Percentiles rank a stretch among this genome's conserved stretches.
phyloP scores from a whole-genome alignment of 768 basidiomycete genomes.

The Pulveroboletus sp. region DNA sequence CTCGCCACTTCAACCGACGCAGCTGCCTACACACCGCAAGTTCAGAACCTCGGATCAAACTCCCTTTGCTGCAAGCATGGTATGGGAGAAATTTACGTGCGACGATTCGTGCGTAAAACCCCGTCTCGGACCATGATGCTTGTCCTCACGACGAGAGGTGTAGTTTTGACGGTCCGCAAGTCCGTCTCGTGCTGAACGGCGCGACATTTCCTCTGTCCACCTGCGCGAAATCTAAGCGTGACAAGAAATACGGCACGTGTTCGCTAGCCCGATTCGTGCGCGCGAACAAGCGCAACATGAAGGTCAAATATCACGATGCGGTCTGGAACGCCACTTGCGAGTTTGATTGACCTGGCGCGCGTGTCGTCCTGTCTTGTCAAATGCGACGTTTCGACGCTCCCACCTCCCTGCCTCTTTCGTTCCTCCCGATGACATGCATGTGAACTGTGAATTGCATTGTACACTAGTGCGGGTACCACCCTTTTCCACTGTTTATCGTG shows the following conservation, averaged over 20 bases:
- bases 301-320: slow-evolving; percentile 27
- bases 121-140: background rate
- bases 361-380: too few species aligned
- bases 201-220: slow-evolving; percentile 34
- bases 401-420: too few species aligned
- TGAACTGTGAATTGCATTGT: too few species aligned
- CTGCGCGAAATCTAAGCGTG: slow-evolving; percentile 26
- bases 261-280: slow-evolving; percentile 32
- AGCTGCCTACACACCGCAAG: slow-evolving; percentile 26
- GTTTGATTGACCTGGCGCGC: background rate
- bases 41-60: slow-evolving; percentile 35
- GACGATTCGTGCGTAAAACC: slow-evolving; percentile 25
- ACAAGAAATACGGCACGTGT: slow-evolving; percentile 35
- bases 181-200: slow-evolving; percentile 39
- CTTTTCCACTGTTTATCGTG: too few species aligned
- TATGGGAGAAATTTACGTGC: slow-evolving; percentile 42
- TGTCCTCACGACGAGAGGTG: background rate
- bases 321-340: slow-evolving; percentile 38
- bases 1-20: slow-evolving; percentile 24
- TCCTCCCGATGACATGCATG: too few species aligned
- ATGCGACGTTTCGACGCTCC: too few species aligned
- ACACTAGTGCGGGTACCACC: too few species aligned
- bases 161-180: slow-evolving; percentile 34
- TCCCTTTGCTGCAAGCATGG: slow-evolving; percentile 40
- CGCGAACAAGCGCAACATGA: slow-evolving; percentile 23